Evolutionary conservation across 129 eudicot species (phyloP).

Genomic region (Tagetes patula): DNA sequence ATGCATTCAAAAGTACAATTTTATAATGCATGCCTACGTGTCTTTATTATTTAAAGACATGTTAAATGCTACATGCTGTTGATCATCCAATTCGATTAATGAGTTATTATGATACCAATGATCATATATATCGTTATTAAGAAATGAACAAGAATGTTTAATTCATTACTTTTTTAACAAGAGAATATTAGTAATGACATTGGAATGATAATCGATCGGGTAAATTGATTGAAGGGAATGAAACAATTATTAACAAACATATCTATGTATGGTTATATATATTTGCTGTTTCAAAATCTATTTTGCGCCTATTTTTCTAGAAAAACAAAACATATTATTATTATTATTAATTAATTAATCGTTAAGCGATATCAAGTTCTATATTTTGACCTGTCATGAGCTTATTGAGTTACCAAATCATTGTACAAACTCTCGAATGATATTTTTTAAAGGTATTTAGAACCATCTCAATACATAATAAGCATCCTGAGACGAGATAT

Average conservation of each 20-base stretch:
- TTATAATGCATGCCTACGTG: not conserved
- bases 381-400: not conserved
- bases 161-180: conserved; percentile 14
- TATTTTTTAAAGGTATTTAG: too few species aligned
- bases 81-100: conserved; percentile 17
- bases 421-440: not conserved
- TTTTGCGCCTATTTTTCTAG: not conserved
- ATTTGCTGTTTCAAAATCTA: conserved; percentile 10
- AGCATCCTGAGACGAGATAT: too few species aligned
- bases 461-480: too few species aligned
- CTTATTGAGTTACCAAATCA: not conserved
- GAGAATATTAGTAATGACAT: conserved; percentile 13
- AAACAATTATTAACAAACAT: conserved; percentile 1
- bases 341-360: not conserved
- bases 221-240: conserved; percentile 20
- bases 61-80: conserved; percentile 10
- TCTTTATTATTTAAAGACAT: not conserved
- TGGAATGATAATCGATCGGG: not conserved
- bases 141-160: conserved; percentile 27
- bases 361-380: not conserved
- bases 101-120: conserved; percentile 11
- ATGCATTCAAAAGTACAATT: not conserved
- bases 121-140: not conserved
- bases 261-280: not conserved
- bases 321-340: not conserved